Conservation (phyloP, 176 grass and related monocot species). For the Pontederia paniculata region DNA sequence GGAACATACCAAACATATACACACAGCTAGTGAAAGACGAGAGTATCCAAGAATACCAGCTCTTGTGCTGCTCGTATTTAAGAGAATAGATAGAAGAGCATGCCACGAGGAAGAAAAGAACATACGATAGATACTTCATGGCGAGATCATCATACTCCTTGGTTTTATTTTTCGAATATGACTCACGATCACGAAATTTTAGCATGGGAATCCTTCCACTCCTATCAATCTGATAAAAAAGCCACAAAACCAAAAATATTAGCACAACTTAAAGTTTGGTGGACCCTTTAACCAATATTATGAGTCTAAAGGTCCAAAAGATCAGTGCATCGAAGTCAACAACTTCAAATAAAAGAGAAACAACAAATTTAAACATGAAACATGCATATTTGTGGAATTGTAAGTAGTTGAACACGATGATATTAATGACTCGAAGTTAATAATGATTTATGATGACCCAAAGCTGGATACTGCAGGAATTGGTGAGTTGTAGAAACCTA, state of each 20-base stretch:
- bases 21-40: conserved; percentile 96
- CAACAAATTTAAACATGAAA: too few species aligned
- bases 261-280: too few species aligned
- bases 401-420: too few species aligned
- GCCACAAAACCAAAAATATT: background rate
- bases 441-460: too few species aligned
- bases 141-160: conserved; percentile 97
- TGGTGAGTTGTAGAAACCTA: too few species aligned
- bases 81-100: conserved; percentile 84
- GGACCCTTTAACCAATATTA: too few species aligned
- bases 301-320: too few species aligned
- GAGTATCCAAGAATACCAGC: conserved; percentile 99
- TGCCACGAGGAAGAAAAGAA: conserved; percentile 60
- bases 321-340: too few species aligned
- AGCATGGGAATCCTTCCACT: conserved; percentile 80
- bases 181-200: conserved; percentile 77
- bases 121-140: conserved; percentile 90
- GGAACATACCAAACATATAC: conserved; percentile 96
- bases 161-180: conserved; percentile 92
- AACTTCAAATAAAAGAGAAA: too few species aligned
- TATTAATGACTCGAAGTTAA: too few species aligned
- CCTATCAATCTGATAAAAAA: conserved; percentile 63
- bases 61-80: conserved; percentile 84
- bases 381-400: too few species aligned
- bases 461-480: too few species aligned